Evolutionary conservation across 345 rosid genomes (phyloP), one percentile per base, ranked within the genome.

Genomic region (Hibiscus trionum): DNA sequence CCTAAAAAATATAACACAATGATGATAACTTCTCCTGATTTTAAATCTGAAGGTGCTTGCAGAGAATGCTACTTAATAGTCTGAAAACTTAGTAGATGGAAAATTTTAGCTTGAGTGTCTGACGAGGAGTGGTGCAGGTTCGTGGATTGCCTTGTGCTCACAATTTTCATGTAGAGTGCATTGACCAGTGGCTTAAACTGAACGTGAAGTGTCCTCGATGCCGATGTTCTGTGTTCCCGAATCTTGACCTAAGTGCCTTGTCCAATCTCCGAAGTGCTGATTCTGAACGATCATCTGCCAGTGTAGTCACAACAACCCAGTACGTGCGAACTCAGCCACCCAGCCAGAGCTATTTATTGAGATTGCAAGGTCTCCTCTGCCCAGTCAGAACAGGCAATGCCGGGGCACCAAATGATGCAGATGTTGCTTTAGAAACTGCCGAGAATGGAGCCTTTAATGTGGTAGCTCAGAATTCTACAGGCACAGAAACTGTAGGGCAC

Each of bases 91-190:
- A 47, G 27, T 14, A 35, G 72, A 58, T 31, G 9, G 24, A 12
- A n/a, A 26, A 29, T 24, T 33, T 31, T 14, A 42, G 16, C 60
- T 37, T 42, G 77, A 70, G 66, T 77, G 72, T 69, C 71, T 72
- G 47, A 19, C 66, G 12, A 26, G 62, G 67, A 46, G 63, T 71
- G 33, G 24, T 77, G 80, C 90, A 96, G 99, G 99, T 96, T 71
- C 93, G 98, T 56, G 99, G 98, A 69, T 84, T 96, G 78, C 99
- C 99, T 17, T 93, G 99, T 77, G 98, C 99, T 26, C 99, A 96
- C 77, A 96, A 96, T 80, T 96, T 96, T 83, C 98, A 96, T 73
- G 95, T 96, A 24, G 98, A 89, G 47, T 93, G 99, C 82, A 96
- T 96, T 35, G 97, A 93, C 7, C 85, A 91, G 85, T 96, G 99